Conservation (phyloP, 148 eudicot genomes). For the Camellia granthamiana region DNA sequence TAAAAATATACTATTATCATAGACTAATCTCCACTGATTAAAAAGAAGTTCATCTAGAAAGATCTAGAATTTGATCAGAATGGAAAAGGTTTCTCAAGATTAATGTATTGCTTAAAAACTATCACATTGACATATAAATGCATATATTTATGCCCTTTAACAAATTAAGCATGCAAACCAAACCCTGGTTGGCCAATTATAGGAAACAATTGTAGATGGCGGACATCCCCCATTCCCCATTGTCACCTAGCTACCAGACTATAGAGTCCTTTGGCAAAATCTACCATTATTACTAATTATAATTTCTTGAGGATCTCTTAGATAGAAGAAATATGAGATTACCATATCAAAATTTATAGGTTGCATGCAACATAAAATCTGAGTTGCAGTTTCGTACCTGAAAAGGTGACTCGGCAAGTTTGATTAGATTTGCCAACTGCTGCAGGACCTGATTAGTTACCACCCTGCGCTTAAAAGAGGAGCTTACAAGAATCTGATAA, state of each 20-base stretch:
- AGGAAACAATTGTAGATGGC: background rate
- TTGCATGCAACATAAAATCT: background rate
- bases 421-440: conserved; percentile 74
- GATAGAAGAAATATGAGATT: background rate
- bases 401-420: conserved; percentile 71
- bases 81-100: background rate
- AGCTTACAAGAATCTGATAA: conserved; percentile 81
- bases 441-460: conserved; percentile 67
- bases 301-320: background rate
- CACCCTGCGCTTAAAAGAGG: conserved; percentile 68
- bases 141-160: background rate
- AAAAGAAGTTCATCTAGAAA: background rate
- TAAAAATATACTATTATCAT: background rate
- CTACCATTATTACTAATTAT: background rate
- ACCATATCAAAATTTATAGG: background rate
- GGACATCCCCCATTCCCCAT: background rate
- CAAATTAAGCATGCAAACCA: background rate
- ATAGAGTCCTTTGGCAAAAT: background rate
- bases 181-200: background rate
- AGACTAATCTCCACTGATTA: background rate
- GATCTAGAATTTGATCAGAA: background rate
- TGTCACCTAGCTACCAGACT: background rate
- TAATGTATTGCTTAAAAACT: background rate
- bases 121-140: background rate
- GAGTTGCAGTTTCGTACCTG: conserved; percentile 50